Evolutionary conservation across 306 rosid species (phyloP), one percentile per base, ranked within the genome.

Genomic region (Quercus dentata): DNA sequence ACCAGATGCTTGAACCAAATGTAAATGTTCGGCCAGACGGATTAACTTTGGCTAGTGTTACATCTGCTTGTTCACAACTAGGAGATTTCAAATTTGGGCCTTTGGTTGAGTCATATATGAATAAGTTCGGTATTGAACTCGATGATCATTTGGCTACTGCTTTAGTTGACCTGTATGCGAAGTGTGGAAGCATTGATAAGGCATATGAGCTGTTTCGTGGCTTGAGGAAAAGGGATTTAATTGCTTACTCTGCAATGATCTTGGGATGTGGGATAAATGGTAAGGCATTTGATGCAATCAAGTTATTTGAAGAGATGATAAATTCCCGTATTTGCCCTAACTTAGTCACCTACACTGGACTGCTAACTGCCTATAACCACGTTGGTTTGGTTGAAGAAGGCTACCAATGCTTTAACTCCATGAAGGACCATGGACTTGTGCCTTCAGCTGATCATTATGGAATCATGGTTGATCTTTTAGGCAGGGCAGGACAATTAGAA

Each of bases 181-280:
- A 93, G 75, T 88, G 88, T 54, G 97, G 98, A 82, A 85, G 75
- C 76, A 88, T 93, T 62, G 87, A 85, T 35, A 85, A 80, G 79
- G 98, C 98, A 18, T 74, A 71, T 21, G 87, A 88, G 76, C 86
- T 89, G 76, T 93, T 91, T 74, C 77, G 75, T 33, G 77, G 83
- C 55, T 83, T 93, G 77, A 74, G 83, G 85, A 81, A 81, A 78
- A 88, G 71, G 86, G 97, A 93, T 77, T 71, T 93, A 69, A 86
- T 93, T 73, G 87, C 98, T 59, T 91, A 93, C 83, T 93, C 98
- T 58, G 94, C 94, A 17, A 90, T 93, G 94, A 93, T 93, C 54
- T 83, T 87, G 41, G 98, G 98, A 28, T 90, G 88, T 73, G 98
- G 97, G 56, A 82, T 93, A 70, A 93, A 93, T 74, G 92, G 94